These are phyloP conservation scores for Leishmania arabica DNA, from an alignment of 208 protist genomes.

Conservation along the genomic window DNA sequence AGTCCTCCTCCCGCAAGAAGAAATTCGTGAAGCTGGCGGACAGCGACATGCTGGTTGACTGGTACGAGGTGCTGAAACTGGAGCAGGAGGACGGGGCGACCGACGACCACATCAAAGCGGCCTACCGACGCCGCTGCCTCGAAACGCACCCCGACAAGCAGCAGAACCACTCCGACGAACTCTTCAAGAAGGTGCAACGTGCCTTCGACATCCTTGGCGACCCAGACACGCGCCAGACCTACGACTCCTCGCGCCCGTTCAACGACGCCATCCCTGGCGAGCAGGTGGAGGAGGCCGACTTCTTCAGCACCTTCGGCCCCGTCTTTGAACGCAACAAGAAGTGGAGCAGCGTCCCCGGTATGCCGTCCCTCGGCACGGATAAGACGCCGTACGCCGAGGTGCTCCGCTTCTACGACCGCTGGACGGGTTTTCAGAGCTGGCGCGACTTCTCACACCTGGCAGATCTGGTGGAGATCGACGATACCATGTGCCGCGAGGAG, in stretches of 20 bases:
- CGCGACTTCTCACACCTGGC: constrained; percentile 94
- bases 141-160: constrained; percentile 97
- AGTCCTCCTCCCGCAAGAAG: constrained; percentile 56
- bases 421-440: constrained; percentile 95
- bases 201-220: constrained; percentile 96
- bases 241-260: constrained; percentile 95
- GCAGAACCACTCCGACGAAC: constrained; percentile 77
- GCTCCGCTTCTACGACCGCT: constrained; percentile 95
- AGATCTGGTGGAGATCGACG: constrained; percentile 94
- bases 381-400: constrained; percentile 74
- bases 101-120: constrained; percentile 74
- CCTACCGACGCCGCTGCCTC: constrained; percentile 93
- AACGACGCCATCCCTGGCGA: constrained; percentile 92
- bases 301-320: constrained; percentile 88
- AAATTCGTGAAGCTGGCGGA: constrained; percentile 82
- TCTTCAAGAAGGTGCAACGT: constrained; percentile 94
- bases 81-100: constrained; percentile 61
- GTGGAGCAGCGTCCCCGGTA: constrained; percentile 63
- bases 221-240: constrained; percentile 83
- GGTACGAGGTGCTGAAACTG: constrained; percentile 86
- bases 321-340: constrained; percentile 95
- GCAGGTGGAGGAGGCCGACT: constrained; percentile 66
- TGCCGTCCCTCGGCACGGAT: constrained; percentile 83
- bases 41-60: constrained; percentile 79
- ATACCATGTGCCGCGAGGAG: constrained; percentile 95